Base-by-base conservation (phyloP, 495 filamentous ascomycete genomes). In the Hypoxylon crocopeplum region DNA sequence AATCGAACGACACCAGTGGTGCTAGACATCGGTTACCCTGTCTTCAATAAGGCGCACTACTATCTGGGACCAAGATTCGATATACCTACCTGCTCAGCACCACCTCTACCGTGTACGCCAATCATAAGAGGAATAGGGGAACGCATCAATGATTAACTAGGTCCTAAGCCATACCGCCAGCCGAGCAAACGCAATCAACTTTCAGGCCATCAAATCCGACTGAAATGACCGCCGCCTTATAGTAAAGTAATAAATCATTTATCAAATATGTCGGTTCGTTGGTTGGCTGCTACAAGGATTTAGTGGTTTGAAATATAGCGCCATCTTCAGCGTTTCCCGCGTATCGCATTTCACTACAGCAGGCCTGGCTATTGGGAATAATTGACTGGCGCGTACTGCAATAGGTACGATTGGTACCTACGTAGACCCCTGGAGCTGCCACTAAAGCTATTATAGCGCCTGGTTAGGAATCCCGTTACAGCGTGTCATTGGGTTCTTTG, bases 401-500 rank as follows among this genome's bases (percentile, higher is more conserved):
- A n/a, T n/a, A n/a, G n/a, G n/a, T n/a, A n/a, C n/a, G n/a, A n/a
- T 38, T 37, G 40, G 46, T 59, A 47, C 47, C 11, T 30, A 55
- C 24, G 46, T 34, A 20, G 38, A 55, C 27, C 46, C 59, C 41
- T 51, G 41, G n/a, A 51, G 40, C 46, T 50, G 53, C 47, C 56
- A 41, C 47, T 52, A 53, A 37, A 20, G 22, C 25, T 27, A 19
- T 24, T 20, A 41, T 33, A 63, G 46, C 52, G 47, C 34, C 32
- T 56, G 36, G 53, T 10, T n/a, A n/a, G 53, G 16, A 22, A 30
- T 12, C 16, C 38, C 53, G 34, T 33, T 58, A 58, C 24, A 50
- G 44, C 45, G 41, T 49, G 32, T 33, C 41, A 53, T 63, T 57
- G 52, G 41, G 47, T 39, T 45, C 51, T 34, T 37, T 59, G 46